Evolutionary conservation across 495 filamentous ascomycete genomes (phyloP).

Genomic region (Talaromyces liani): DNA sequence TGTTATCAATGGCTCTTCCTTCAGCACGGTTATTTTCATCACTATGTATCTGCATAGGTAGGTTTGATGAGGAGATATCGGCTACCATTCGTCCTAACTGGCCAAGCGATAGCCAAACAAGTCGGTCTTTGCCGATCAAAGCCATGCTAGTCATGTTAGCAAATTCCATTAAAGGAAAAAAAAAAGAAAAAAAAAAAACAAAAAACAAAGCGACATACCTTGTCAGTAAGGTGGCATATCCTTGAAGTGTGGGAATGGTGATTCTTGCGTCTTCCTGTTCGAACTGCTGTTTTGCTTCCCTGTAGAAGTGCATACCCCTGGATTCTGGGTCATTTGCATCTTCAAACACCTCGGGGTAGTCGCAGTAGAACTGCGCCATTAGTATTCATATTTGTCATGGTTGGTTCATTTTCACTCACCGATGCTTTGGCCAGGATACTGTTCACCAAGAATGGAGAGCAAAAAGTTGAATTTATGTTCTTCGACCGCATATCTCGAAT

Average conservation of each 20-base stretch:
- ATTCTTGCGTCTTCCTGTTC: conserved; percentile 18
- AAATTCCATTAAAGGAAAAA: no score
- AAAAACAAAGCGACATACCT: conserved; percentile 9
- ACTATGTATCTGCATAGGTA: conserved; percentile 5
- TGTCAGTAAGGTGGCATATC: conserved; percentile 18
- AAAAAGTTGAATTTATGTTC: conserved; percentile 22
- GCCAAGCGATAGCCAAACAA: conserved; percentile 29
- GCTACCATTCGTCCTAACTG: conserved; percentile 26
- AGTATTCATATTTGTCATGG: neutral
- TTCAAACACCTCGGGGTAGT: conserved; percentile 17
- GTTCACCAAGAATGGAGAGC: conserved; percentile 42
- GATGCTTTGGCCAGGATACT: conserved; percentile 31
- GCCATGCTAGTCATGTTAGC: conserved; percentile 21
- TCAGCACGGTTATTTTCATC: conserved; percentile 8
- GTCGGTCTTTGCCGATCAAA: conserved; percentile 21
- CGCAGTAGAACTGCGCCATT: conserved; percentile 16
- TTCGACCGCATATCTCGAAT: conserved; percentile 30
- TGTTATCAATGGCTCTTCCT: conserved; percentile 15
- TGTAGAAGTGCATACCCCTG: conserved; percentile 19
- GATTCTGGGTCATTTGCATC: conserved; percentile 10
- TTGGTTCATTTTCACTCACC: conserved; percentile 16
- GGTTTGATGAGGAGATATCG: conserved; percentile 15
- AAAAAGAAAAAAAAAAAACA: neutral
- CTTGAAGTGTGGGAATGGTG: conserved; percentile 30
- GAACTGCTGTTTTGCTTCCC: conserved; percentile 15